Evolutionary conservation across 73 alveolate genomes (phyloP), one percentile per base, ranked within the genome.

Genomic region (Urostyla sp.): DNA sequence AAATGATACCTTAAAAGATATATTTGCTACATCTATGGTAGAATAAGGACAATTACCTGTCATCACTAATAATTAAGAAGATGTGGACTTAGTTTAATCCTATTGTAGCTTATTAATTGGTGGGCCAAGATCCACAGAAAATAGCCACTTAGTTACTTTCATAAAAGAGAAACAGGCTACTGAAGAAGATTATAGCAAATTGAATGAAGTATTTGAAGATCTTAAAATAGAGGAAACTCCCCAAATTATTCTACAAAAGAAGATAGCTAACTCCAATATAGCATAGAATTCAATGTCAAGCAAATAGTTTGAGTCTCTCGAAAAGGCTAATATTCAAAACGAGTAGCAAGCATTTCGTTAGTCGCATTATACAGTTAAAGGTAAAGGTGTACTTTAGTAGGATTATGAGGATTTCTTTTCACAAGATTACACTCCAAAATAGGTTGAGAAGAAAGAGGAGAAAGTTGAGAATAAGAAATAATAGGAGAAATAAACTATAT

Each of bases 391-490:
- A 20, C 53, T 69, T 26, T 46, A 69, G 40, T 4, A 69, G 48
- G 83, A 69, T 28, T 69, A 69, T 69, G 83, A 69, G 34, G 83
- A 69, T 35, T 69, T 69, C 72, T 69, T 69, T 23, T 46, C 72
- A 3, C 44, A 63, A 46, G 53, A 69, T 18, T 67, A 69, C 15
- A 13, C 18, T 13, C 27, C 63, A 7, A 13, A 50, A 18, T 8
- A 13, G 31, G 63, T 31, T 50, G 24, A 15, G 6, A 11, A 34
- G 35, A 15, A 6, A 10, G 20, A 16, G 11, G 7, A n/a, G 51
- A 8, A 11, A 10, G 8, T 49, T 26, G 30, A 6, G 46, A 21
- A 6, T 21, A 27, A 27, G 30, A 10, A n/a, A 21, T 56, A 56
- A 56, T 8, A n/a, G 21, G 66, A 8, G 66, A 51, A n/a, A 23